These are phyloP conservation scores for Claviceps maximensis DNA, from an alignment of 2,329 filamentous ascomycete species.

Conservation along the genomic window DNA sequence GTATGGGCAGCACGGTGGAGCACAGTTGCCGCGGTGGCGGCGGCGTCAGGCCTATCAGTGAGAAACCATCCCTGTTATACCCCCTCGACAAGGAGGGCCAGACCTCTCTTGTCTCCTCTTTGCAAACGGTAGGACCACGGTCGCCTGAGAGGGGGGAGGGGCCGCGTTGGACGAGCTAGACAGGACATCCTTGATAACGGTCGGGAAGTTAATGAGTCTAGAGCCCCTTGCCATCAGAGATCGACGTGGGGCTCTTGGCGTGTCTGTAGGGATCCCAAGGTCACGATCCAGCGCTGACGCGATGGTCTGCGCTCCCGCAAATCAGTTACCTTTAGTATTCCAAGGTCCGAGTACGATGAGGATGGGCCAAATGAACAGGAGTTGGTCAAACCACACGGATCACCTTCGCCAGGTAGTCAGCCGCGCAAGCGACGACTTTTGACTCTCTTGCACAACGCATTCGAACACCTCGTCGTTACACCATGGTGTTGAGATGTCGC, in stretches of 20 bases:
- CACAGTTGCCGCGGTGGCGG: slow-evolving; percentile 8
- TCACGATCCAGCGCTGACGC: slow-evolving; percentile 6
- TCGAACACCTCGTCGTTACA: background rate
- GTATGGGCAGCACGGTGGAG: slow-evolving; percentile 1
- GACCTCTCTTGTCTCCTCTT: background rate
- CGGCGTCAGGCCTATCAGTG: slow-evolving; percentile 6
- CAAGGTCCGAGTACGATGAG: background rate
- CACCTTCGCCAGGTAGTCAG: background rate
- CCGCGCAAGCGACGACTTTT: background rate
- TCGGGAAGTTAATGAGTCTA: slow-evolving; percentile 1
- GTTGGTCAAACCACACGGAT: background rate
- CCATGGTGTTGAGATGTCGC: background rate
- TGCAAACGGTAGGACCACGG: slow-evolving; percentile 5
- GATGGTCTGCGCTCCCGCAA: slow-evolving; percentile 4
- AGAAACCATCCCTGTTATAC: slow-evolving; percentile 7
- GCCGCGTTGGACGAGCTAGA: background rate
- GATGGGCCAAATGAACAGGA: too few relatives aligned
- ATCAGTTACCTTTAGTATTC: background rate
- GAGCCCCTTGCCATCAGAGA: slow-evolving; percentile 5
- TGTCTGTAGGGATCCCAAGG: slow-evolving; percentile 10
- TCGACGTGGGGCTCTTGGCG: slow-evolving; percentile 6
- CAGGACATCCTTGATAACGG: background rate
- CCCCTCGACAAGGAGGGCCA: slow-evolving; percentile 6
- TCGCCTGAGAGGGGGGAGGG: background rate
- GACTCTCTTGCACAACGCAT: background rate